These are phyloP conservation scores for Puccinia hordei DNA, from an alignment of 1,284 basidiomycete species.

Conservation along the genomic window DNA sequence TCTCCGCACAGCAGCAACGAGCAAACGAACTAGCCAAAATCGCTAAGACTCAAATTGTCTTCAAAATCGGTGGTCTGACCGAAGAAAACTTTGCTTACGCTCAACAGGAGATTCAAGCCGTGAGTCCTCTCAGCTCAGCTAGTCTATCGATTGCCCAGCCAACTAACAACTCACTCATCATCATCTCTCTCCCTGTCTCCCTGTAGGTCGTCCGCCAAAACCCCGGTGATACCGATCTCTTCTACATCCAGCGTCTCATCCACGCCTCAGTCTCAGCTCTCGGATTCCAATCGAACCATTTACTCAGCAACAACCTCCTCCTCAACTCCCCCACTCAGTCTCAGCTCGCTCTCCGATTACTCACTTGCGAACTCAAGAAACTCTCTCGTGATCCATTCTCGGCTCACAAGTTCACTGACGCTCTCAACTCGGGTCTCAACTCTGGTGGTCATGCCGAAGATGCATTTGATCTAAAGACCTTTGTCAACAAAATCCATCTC, in stretches of 20 bases:
- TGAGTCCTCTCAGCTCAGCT: neutral
- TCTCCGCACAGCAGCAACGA: slow-evolving; percentile 46
- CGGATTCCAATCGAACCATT: slow-evolving; percentile 65
- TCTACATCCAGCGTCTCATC: slow-evolving; percentile 90
- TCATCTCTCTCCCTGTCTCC: neutral
- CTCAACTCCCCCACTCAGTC: slow-evolving; percentile 65
- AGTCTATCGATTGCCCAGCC: neutral
- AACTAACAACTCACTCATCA: neutral
- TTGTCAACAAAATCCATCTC: slow-evolving; percentile 73
- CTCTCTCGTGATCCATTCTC: slow-evolving; percentile 81
- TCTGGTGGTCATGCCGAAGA: slow-evolving; percentile 69
- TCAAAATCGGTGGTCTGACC: slow-evolving; percentile 49
- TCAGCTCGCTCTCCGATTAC: slow-evolving; percentile 74
- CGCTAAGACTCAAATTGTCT: slow-evolving; percentile 49
- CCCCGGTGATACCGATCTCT: slow-evolving; percentile 89
- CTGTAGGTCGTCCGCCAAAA: slow-evolving; percentile 85
- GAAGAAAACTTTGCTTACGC: slow-evolving; percentile 50
- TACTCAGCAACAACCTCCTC: slow-evolving; percentile 66
- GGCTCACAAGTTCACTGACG: slow-evolving; percentile 80
- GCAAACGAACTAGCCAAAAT: slow-evolving; percentile 49
- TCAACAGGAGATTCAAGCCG: slow-evolving; percentile 50
- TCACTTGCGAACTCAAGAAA: slow-evolving; percentile 81
- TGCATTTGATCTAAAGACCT: slow-evolving; percentile 75
- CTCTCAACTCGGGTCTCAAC: slow-evolving; percentile 74
- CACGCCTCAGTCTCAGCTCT: slow-evolving; percentile 65